Evolutionary conservation across 805 yeast genomes (phyloP), one percentile per base, ranked within the genome.

Genomic region (Blastobotrys chiropterorum): DNA sequence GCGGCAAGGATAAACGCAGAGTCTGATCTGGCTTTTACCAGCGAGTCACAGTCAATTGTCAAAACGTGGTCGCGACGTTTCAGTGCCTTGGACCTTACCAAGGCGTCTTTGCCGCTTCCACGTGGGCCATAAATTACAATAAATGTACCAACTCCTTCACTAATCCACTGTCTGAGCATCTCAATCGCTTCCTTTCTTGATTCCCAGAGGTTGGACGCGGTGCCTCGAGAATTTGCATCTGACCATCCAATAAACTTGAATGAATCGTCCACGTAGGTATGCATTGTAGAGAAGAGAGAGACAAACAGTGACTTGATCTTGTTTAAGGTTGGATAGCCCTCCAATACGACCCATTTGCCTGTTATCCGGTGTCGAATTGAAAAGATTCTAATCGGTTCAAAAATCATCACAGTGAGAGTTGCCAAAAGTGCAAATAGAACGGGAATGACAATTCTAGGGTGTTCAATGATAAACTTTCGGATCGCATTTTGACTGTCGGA

Each of bases 321-420:
- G 14, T 51, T 16, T 5, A 52, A 26, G 3, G 41, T 11, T 3
- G 47, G 46, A 26, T 48, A 49, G 8, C 47, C 44, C 21, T 53
- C 57, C 39, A 52, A 40, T 6, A 49, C 48, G 22, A 22, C 21
- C 8, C 53, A 38, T 41, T 39, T 51, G 17, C 63, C 65, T 20
- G 53, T 56, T 40, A 94, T 81, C 62, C 86, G 88, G 62, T 80
- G 82, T 60, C 80, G 81, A 51, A 94, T 80, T 62, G 82, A 83
- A 67, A 82, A 85, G 56, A 85, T 84, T 64, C 99, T 79, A 44
- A 94, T 87, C 1, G 99, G 99, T 60, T 94, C 99, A 67, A 94
- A 94, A 43, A 94, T 77, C 31, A 86, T 63, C 44, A 90, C 96
- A 0, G 97, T 95, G 1, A 84, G 55, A 2, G 88, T 85, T 2